Percentiles rank a stretch among this genome's conserved stretches.
Evolutionary conservation across 1,284 basidiomycete species (phyloP).

Genomic region (Kalmanozyma brasiliensis): DNA sequence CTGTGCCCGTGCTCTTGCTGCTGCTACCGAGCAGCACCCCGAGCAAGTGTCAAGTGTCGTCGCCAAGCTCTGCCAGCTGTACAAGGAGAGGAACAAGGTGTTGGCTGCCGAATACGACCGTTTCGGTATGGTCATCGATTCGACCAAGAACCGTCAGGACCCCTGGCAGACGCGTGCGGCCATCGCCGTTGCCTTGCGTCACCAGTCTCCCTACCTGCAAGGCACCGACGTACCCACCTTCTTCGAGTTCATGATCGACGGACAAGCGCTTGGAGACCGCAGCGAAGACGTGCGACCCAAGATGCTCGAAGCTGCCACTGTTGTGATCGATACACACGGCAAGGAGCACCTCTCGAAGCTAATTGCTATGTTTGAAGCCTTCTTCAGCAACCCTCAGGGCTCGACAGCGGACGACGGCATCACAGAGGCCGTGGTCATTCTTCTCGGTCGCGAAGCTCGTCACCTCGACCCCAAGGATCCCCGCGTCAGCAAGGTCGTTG

Average conservation of each 20-base stretch:
- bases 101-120: constrained; percentile 73
- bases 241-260: constrained; percentile 86
- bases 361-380: constrained; percentile 85
- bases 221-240: constrained; percentile 78
- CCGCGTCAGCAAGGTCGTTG: constrained; percentile 74
- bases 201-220: constrained; percentile 77
- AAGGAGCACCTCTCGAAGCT: constrained; percentile 78
- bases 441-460: constrained; percentile 90
- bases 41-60: constrained; percentile 73
- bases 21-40: constrained; percentile 80
- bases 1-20: constrained; percentile 80
- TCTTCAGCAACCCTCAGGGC: constrained; percentile 72
- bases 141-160: constrained; percentile 88
- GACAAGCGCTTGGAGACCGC: constrained; percentile 88
- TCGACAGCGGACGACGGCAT: constrained; percentile 69
- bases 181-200: constrained; percentile 77
- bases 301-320: constrained; percentile 86
- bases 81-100: constrained; percentile 87
- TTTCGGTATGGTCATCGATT: constrained; percentile 87
- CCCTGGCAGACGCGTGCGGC: constrained; percentile 89
- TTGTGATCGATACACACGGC: constrained; percentile 86
- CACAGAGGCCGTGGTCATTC: constrained; percentile 92
- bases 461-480: constrained; percentile 78
- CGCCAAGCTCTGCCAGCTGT: constrained; percentile 76
- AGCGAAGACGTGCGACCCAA: constrained; percentile 82